Evolutionary conservation across 345 rosid species (phyloP), one percentile per base, ranked within the genome.

Genomic region (Bruguiera gymnorhiza): DNA sequence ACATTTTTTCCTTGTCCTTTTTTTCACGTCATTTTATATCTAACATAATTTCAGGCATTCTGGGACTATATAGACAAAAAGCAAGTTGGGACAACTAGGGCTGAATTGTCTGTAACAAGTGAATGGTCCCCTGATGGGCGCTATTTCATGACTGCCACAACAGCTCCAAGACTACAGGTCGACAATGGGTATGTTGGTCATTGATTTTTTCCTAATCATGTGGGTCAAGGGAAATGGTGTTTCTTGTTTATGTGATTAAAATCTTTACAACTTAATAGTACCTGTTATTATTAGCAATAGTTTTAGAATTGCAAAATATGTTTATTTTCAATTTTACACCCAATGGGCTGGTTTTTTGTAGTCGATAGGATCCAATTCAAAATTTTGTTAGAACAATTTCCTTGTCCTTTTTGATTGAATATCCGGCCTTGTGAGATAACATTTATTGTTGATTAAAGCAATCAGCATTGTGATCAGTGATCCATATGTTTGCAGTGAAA

Each of bases 111-210:
- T 62, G 96, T 93, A 5, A 81, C 88, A 67, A 85, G 89, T 79
- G 98, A 93, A 79, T 93, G 97, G 98, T 93, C 98, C 60, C 85
- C 96, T 2, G 96, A 91, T 84, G 98, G 98, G 55, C 61, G 81
- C 63, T 91, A 88, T 79, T 94, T 94, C 69, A 80, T 91, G 89
- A 94, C 98, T 68, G 96, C 98, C 56, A 88, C 98, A 79, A 91
- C 98, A 70, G 93, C 97, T 72, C 98, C 98, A 48, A 88, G 98
- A 79, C 92, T 88, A 62, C 94, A 89, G 79, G 86, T 94, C 53
- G 96, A 94, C 81, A 94, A 94, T 76, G 89, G 94, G 98, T 94
- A 89, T 76, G 89, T n/a, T 61, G 65, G 36, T 67, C 13, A 23
- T 68, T 73, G 29, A 29, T 63, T 62, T 10, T 11, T 54, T 29